Conservation (phyloP, 768 basidiomycete species). For the Lentinula lateritia region DNA sequence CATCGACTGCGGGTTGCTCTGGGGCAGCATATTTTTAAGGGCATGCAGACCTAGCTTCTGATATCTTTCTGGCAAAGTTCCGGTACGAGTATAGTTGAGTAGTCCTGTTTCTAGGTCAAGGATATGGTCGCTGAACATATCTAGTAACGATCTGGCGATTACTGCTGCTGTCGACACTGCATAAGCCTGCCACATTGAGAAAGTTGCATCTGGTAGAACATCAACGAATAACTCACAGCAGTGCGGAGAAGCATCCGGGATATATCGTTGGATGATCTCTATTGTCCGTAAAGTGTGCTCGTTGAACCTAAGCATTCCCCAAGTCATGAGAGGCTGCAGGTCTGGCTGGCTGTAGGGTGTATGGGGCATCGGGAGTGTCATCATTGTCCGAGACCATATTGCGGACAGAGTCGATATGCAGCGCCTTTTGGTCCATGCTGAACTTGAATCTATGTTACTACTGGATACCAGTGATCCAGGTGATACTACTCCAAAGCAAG, state of each 20-base stretch:
- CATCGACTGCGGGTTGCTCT: background rate
- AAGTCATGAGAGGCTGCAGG: background rate
- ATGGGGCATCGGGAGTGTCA: constrained; percentile 22
- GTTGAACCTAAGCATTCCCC: constrained; percentile 20
- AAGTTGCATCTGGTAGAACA: background rate
- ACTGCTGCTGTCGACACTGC: constrained; percentile 23
- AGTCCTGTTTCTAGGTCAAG: constrained; percentile 19
- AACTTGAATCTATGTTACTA: constrained; percentile 20
- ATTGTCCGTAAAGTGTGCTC: constrained; percentile 28
- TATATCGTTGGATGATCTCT: constrained; percentile 11
- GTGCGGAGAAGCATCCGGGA: constrained; percentile 20
- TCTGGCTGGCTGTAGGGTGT: background rate
- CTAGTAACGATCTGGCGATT: constrained; percentile 26
- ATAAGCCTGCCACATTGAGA: background rate
- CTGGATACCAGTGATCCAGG: too few relatives aligned
- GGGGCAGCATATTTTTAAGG: background rate
- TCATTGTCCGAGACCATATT: constrained; percentile 38
- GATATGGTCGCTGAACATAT: constrained; percentile 25
- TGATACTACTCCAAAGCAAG: too few relatives aligned
- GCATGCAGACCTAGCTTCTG: background rate
- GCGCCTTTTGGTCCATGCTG: constrained; percentile 21
- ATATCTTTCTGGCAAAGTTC: constrained; percentile 5
- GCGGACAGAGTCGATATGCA: constrained; percentile 29
- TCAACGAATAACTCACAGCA: background rate
- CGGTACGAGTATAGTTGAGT: constrained; percentile 9